phyloP scores from a whole-genome alignment of 768 basidiomycete genomes.

The Pisolithus tinctorius region DNA sequence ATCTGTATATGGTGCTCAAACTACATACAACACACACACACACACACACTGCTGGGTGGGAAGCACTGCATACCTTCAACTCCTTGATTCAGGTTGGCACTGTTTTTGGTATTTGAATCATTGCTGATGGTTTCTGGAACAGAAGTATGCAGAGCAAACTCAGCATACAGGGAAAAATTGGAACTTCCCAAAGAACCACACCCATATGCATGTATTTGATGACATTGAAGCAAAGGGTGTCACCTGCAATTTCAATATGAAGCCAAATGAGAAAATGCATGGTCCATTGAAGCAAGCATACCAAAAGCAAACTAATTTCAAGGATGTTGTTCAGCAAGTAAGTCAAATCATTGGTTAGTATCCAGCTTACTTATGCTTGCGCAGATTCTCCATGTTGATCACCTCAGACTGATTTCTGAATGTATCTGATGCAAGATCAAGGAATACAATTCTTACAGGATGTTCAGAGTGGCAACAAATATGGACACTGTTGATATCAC shows the following conservation, averaged over 20 bases:
- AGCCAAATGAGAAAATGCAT: not conserved
- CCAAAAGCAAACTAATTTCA: constrained; percentile 27
- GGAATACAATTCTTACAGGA: not conserved
- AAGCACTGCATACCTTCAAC: constrained; percentile 14
- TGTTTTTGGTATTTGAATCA: too few species aligned
- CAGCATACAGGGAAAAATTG: not conserved
- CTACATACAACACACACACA: constrained; percentile 27
- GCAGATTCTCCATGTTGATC: not conserved
- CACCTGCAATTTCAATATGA: constrained; percentile 5
- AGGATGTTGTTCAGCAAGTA: constrained; percentile 28
- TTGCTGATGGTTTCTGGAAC: too few species aligned
- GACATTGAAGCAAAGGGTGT: not conserved
- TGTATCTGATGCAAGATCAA: not conserved
- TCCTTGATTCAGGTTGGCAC: constrained; percentile 17
- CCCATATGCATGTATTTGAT: too few species aligned
- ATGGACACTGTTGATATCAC: not conserved
- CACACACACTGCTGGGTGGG: constrained; percentile 11
- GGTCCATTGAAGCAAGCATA: constrained; percentile 9
- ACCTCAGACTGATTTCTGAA: not conserved
- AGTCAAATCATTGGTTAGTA: not conserved
- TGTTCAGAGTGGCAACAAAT: not conserved
- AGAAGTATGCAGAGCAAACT: too few species aligned
- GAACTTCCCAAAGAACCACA: not conserved
- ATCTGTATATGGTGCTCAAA: constrained; percentile 24
- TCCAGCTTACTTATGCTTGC: not conserved